Percentiles rank a stretch among this genome's conserved stretches.
Conservation (phyloP, 1,284 basidiomycete genomes). For the Flammula alnicola region DNA sequence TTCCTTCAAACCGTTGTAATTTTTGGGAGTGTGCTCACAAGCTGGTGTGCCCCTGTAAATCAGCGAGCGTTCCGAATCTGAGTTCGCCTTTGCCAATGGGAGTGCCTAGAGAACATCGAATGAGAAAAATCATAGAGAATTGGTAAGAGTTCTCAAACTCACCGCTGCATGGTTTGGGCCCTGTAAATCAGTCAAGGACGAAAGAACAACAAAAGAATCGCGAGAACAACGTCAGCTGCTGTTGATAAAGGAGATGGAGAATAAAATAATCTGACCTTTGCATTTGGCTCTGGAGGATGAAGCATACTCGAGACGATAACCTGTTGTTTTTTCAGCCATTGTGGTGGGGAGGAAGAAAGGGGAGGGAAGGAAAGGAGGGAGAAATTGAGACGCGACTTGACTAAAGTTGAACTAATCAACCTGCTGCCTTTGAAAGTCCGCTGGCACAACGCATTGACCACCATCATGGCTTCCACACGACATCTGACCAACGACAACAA, state of each 20-base stretch:
- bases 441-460: constrained; percentile 31
- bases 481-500: constrained; percentile 20
- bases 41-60: constrained; percentile 70
- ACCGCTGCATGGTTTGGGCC: constrained; percentile 81
- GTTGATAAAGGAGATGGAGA: constrained; percentile 20
- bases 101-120: constrained; percentile 53
- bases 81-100: constrained; percentile 75
- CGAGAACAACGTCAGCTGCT: constrained; percentile 24
- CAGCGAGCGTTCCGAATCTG: constrained; percentile 78
- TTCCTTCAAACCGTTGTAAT: background rate
- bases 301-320: constrained; percentile 83
- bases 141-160: constrained; percentile 20
- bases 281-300: constrained; percentile 73
- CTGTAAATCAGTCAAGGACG: constrained; percentile 43
- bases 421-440: constrained; percentile 29
- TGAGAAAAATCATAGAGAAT: constrained; percentile 11
- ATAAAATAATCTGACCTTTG: constrained; percentile 64
- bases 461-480: constrained; percentile 18
- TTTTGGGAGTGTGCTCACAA: constrained; percentile 57
- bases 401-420: constrained; percentile 22
- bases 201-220: constrained; percentile 13
- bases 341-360: constrained; percentile 17
- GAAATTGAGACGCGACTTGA: constrained; percentile 24
- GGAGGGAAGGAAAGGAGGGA: constrained; percentile 27
- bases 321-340: constrained; percentile 46